Base-by-base conservation (phyloP, 2,329 filamentous ascomycete genomes). In the Balansia obtecta region DNA sequence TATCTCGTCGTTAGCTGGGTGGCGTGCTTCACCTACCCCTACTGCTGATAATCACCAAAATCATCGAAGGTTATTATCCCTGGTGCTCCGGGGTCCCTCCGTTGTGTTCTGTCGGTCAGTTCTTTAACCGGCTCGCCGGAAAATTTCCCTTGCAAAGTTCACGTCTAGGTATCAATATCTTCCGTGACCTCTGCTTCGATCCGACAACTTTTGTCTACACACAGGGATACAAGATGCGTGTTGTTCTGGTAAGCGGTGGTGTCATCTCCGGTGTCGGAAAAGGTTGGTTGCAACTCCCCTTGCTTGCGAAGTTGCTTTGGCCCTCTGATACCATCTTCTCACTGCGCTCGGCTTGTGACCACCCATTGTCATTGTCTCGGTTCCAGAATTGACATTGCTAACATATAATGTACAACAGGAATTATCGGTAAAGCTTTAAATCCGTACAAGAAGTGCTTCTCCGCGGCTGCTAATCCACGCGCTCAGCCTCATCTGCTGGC, bases 401-500 rank as follows among this genome's bases (percentile, higher is more conserved):
- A 49, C 48, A 16, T 18, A 9, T 3, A 27, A 32, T 39, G 0
- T 16, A 10, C 5, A n/a, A 42, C 41, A 52, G 50, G 50, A 41
- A 52, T 52, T 46, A 52, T 52, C 30, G 50, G 50, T 52, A 52
- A 18, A 41, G 33, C 10, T 30, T n/a, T 22, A 10, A n/a, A 18
- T 13, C 7, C 8, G 11, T 22, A 16, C 27, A 13, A 16, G 9
- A 34, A 9, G 20, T 33, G 12, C n/a, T 11, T 6, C 18, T 43
- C 43, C 3, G 13, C 37, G 9, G 5, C 9, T 34, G 42, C 32
- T 42, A 15, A 51, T 51, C 30, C 15, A 49, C 22, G 27, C 43
- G 16, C 27, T 37, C 32, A 80, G 83, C 83, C 66, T 85, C 82
- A 60, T 83, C 79, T 51, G 82, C 83, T 39, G 85, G 85, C 46